Base-by-base conservation (phyloP, 805 yeast genomes). In the Brettanomyces nanus region DNA sequence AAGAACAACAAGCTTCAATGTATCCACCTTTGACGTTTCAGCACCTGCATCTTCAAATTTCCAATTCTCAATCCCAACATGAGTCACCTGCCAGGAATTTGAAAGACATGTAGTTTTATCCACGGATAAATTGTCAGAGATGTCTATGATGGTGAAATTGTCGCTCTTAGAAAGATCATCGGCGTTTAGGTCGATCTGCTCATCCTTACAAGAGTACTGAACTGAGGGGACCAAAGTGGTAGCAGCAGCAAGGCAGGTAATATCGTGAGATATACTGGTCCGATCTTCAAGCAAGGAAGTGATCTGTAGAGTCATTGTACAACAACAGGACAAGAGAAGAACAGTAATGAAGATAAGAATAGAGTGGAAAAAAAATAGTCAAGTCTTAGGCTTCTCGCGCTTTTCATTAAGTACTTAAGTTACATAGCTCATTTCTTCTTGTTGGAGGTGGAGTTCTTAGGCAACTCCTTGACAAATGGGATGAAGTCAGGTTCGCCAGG, bases 401-500 rank as follows among this genome's bases (percentile, higher is more conserved):
- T n/a, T 23, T 30, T 30, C 30, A 11, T 7, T 6, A 13, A 7
- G 26, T 11, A 33, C n/a, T 7, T 6, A 13, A 7, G 26, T 11
- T 4, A 26, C 19, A 6, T 4, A 14, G 11, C 5, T 33, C 3
- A 28, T 30, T 26, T 20, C 31, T 38, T 29, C 26, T 19, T 79
- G 62, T 72, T 75, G 37, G 95, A 84, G 47, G 95, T 85, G 29
- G 92, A 80, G 70, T 87, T 85, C 77, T 89, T 89, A 64, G 96
- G 95, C 54, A 90, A 74, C 59, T 86, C 97, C 64, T 82, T 85
- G 42, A 74, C 75, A 62, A 66, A 92, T 37, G 97, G 97, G 53
- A 92, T 68, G 65, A 92, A 92, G 61, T 90, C 97, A 25, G 98
- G 98, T 66, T 87, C 95, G 50, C 98, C 98, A 41, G 98, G 98